Evolutionary conservation across 164 flowering plant genomes (phyloP), one percentile per base, ranked within the genome.

Genomic region (Kingdonia uniflora): DNA sequence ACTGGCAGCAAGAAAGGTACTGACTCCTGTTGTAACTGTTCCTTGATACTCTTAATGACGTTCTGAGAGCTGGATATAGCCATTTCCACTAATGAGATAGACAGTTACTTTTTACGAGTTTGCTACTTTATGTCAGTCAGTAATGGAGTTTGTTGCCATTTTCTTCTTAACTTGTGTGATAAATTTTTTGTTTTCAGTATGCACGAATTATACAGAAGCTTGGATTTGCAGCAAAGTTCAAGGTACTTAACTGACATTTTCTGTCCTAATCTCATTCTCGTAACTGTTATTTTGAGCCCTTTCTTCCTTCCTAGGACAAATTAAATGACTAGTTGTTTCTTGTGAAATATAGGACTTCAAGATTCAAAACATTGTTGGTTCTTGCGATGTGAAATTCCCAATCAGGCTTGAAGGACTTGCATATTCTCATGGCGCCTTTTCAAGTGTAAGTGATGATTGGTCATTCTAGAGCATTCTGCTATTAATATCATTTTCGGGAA

Each of bases 131-230:
- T 29, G 35, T 29, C 35, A 29, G 35, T 29, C 35, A 29, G 35
- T n/a, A 29, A 29, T 29, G 35, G 6, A 29, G 35, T 29, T 29
- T 29, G 35, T 8, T n/a, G n/a, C 4, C 10, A 44, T 16, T 44
- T n/a, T 21, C 37, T 35, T 37, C 35, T 47, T 21, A 56, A 22
- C 16, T 42, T 15, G 33, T 14, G 22, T 47, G 60, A 22, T 44
- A 8, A 8, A 11, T 19, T 46, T 11, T 47, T 46, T 37, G 19
- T 60, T 41, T 71, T 24, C 76, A 90, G 97, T 91, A 83, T 80
- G 98, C 95, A 45, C 76, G 98, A 62, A 85, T 91, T 21, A 78
- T 91, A 56, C 96, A 87, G 59, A 91, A 87, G 71, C 95, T 91
- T 67, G 95, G 95, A 2, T 91, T 87, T 66, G 84, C 95, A 14